Percentiles rank a stretch among this genome's conserved stretches.
phyloP scores from a whole-genome alignment of 2,329 filamentous ascomycete genomes.

The Clonostachys rhizophaga region DNA sequence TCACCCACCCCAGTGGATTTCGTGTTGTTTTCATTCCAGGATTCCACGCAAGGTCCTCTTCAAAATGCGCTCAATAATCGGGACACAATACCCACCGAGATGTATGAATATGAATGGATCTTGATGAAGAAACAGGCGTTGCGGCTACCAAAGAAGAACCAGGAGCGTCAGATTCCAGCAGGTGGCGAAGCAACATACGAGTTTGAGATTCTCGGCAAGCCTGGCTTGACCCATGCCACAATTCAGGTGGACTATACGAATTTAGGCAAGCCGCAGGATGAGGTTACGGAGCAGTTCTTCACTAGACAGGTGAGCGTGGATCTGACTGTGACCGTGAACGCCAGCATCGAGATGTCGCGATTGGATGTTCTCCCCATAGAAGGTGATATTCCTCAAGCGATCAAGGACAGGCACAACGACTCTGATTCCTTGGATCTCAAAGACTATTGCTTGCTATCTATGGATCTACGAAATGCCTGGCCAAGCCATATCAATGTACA shows the following conservation, averaged over 20 bases:
- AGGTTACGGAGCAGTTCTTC: slow-evolving; percentile 71
- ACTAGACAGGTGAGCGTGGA: slow-evolving; percentile 79
- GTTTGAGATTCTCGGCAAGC: slow-evolving; percentile 81
- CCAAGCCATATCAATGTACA: slow-evolving; percentile 70
- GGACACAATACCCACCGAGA: slow-evolving; percentile 71
- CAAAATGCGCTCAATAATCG: slow-evolving; percentile 71
- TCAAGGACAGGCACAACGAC: slow-evolving; percentile 47
- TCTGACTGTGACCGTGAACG: slow-evolving; percentile 85
- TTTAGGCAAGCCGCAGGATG: slow-evolving; percentile 64
- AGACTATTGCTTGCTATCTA: slow-evolving; percentile 71
- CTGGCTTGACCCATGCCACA: slow-evolving; percentile 72
- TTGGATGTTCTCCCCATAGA: slow-evolving; percentile 76
- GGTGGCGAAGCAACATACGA: slow-evolving; percentile 67
- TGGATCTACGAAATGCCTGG: slow-evolving; percentile 90
- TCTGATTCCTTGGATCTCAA: slow-evolving; percentile 35
- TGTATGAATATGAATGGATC: slow-evolving; percentile 83
- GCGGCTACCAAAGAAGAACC: slow-evolving; percentile 45
- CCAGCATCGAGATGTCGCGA: slow-evolving; percentile 76
- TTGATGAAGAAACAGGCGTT: slow-evolving; percentile 70
- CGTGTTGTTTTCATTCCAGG: slow-evolving; percentile 81
- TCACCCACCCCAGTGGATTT: slow-evolving; percentile 77
- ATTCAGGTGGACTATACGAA: slow-evolving; percentile 85
- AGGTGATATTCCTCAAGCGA: slow-evolving; percentile 54
- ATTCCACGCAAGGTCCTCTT: slow-evolving; percentile 76
- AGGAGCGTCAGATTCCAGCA: slow-evolving; percentile 58